Evolutionary conservation across 2,329 filamentous ascomycete species (phyloP), one percentile per base, ranked within the genome.

Genomic region (Annulohypoxylon truncatum): DNA sequence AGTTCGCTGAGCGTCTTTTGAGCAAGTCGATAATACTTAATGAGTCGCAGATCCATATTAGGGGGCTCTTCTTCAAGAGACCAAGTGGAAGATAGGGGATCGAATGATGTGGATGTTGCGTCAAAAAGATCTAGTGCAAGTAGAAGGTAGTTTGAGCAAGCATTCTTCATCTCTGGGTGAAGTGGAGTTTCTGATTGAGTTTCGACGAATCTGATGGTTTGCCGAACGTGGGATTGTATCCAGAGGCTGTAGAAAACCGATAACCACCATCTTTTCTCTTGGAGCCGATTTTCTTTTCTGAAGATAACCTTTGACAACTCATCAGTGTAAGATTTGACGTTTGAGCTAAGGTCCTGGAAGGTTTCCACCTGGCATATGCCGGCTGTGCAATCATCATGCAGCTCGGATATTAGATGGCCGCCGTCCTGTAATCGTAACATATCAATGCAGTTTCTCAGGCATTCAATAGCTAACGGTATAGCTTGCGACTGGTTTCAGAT

Each of bases 261-360:
- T 10, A 71, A n/a, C 68, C 68, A 71, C 68, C 68, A 71, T 64
- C 63, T 54, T 46, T 64, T 71, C 22, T 69, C 68, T 13, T 67
- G 63, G 12, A 62, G 60, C 7, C 66, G 44, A 20, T 69, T 71
- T 7, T 71, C 68, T 29, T 71, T 71, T 22, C 66, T 61, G 24
- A 71, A 65, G 22, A 71, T 67, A 1, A 69, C 48, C 38, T 54
- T 71, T 9, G 68, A 71, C 2, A 71, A 57, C 18, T 71, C 68
- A 6, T 71, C 54, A 15, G 29, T 54, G 33, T 69, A 71, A 8
- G 42, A 38, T 31, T 61, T 60, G 20, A 71, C 62, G 13, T 64
- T 69, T 10, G 51, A 58, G 31, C 42, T 66, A 10, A 71, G 66
- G 2, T 59, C 35, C 18, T 62, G 56, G 13, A 71, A 58, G 6